Evolutionary conservation across 306 rosid species (phyloP), one percentile per base, ranked within the genome.

Genomic region (Rubus parviflorus): DNA sequence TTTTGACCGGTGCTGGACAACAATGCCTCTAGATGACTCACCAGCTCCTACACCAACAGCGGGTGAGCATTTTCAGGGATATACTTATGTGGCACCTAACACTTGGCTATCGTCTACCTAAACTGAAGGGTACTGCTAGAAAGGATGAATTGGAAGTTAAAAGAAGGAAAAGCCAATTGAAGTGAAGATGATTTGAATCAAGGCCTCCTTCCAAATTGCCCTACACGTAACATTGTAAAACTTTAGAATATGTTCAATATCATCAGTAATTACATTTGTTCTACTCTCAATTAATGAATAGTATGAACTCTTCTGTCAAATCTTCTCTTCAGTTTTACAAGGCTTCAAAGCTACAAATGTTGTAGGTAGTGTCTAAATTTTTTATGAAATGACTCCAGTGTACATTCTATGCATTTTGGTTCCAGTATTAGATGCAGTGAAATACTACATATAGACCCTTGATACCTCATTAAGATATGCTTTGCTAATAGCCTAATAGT

Each of bases 1-100:
- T 80, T 95, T 95, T 65, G 97, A 95, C 76, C 73, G 86, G 63
- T 95, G 99, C 83, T 90, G 99, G 99, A 95, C 97, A 11, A 75
- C 92, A 38, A 88, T 95, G 99, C 92, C 97, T 63, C 74, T 85
- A 8, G 85, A 87, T 49, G 99, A 95, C 83, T 95, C 97, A 12
- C 99, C 99, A 13, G 97, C 99, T 73, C 47, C 97, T 22, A 92
- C 99, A 0, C 99, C 97, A 43, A 95, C 91, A 7, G 80, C 88
- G 8, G 92, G 91, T 68, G 97, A 85, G 80, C 96, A 90, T 85
- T 95, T 95, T 85, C 97, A 84, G 56, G 99, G 99, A 37, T 95
- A 90, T 75, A 81, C 90, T 72, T 95, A 88, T 3, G 90, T 82
- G 65, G 97, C 99, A 3, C 97, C 97, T 16, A 90, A 83, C 85